phyloP scores from a whole-genome alignment of 192 early-diverging fungal genomes.

The Coemansia sp. region DNA sequence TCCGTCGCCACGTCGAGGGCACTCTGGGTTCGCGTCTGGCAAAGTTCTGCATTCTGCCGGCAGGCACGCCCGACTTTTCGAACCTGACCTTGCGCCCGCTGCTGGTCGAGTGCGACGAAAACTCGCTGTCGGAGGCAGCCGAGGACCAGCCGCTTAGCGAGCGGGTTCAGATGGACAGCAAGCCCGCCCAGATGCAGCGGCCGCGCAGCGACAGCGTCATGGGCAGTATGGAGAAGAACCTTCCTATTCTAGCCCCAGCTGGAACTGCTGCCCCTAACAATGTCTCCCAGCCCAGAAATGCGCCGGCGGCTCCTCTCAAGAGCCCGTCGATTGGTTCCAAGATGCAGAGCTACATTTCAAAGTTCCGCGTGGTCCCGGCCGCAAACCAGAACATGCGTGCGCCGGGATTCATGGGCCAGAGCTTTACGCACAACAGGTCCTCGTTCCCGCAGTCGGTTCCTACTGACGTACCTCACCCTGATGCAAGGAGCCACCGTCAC shows the following conservation, averaged over 20 bases:
- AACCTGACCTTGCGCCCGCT: conserved; percentile 51
- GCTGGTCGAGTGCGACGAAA: conserved; percentile 17
- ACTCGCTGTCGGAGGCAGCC: conserved; percentile 1
- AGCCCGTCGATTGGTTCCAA: background rate
- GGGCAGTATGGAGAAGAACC: conserved; percentile 24
- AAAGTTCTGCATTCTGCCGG: conserved; percentile 41
- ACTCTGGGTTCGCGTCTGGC: conserved; percentile 33
- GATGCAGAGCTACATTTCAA: background rate
- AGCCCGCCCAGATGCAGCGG: conserved; percentile 12
- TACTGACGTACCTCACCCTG: background rate
- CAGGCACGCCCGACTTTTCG: conserved; percentile 48
- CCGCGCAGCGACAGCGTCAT: conserved; percentile 47
- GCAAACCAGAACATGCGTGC: background rate
- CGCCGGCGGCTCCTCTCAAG: background rate
- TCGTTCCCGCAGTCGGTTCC: conserved; percentile 4
- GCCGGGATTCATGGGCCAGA: background rate
- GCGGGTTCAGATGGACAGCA: background rate
- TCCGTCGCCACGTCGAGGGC: conserved; percentile 44
- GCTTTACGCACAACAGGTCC: background rate
- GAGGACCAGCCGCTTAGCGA: conserved; percentile 15
- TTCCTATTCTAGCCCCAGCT: background rate
- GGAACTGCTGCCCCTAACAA: background rate
- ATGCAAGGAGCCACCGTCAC: conserved; percentile 4
- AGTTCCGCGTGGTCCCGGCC: conserved; percentile 1
- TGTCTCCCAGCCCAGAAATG: background rate